These are phyloP conservation scores for Flaveria brownii DNA, from an alignment of 129 eudicot species.

Conservation along the genomic window DNA sequence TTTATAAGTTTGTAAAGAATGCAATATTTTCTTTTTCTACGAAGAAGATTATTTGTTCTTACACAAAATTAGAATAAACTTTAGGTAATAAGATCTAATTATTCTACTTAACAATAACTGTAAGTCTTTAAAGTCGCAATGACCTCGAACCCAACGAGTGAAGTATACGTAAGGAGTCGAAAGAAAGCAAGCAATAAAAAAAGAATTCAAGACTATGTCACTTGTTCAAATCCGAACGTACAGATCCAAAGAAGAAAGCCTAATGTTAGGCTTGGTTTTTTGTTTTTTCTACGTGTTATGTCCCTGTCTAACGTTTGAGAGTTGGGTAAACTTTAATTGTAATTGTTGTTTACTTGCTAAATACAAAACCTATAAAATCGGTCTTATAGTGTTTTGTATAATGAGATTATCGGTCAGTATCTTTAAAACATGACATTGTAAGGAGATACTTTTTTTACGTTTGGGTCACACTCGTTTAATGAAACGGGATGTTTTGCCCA, in stretches of 20 bases:
- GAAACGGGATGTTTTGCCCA: background rate
- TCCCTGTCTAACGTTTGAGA: background rate
- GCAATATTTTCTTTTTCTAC: no score
- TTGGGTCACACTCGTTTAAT: background rate
- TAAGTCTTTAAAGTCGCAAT: no score
- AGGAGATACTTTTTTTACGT: background rate
- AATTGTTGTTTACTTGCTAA: background rate
- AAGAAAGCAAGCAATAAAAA: no score
- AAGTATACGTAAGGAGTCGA: no score
- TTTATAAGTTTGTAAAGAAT: no score
- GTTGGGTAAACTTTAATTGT: background rate
- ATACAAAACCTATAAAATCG: background rate
- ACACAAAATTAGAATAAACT: background rate
- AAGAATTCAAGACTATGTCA: background rate
- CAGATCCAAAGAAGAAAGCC: background rate
- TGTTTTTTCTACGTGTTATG: background rate
- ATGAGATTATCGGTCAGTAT: background rate
- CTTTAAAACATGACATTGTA: background rate
- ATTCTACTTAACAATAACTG: background rate
- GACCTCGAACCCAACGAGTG: no score
- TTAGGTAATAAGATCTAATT: background rate
- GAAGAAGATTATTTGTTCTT: no score
- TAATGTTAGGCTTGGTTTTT: conserved; percentile 1
- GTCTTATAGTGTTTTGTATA: no score
- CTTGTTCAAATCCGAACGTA: background rate